A percentile compares a stretch with the other conserved stretches of the same genome.
Conservation (phyloP, 2,329 filamentous ascomycete species). For the Aspergillus udagawae region DNA sequence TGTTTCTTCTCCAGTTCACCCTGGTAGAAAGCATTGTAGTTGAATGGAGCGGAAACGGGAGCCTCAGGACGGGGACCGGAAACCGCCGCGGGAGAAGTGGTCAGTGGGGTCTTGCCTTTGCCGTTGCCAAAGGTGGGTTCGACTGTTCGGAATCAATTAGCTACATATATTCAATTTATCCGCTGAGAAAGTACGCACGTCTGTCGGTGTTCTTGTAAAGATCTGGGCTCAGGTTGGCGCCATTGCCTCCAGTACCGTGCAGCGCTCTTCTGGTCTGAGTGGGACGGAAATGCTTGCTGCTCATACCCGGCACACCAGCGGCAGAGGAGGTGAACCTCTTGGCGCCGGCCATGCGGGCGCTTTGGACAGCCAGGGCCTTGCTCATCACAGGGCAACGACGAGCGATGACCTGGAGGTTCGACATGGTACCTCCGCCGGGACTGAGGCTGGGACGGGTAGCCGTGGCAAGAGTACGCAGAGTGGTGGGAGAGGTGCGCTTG, state of each 20-base stretch:
- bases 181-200: slow-evolving; percentile 34
- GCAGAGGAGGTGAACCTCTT: slow-evolving; percentile 38
- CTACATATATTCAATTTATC: neutral
- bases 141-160: slow-evolving; percentile 8
- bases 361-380: slow-evolving; percentile 88
- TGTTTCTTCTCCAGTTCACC: slow-evolving; percentile 95
- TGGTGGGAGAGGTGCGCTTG: slow-evolving; percentile 87
- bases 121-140: slow-evolving; percentile 22
- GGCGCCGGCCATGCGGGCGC: slow-evolving; percentile 36
- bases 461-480: slow-evolving; percentile 80
- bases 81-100: slow-evolving; percentile 21
- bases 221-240: slow-evolving; percentile 69
- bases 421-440: slow-evolving; percentile 87
- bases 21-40: slow-evolving; percentile 88
- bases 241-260: slow-evolving; percentile 74
- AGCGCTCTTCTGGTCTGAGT: slow-evolving; percentile 64
- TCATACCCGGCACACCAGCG: slow-evolving; percentile 23
- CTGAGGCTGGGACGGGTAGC: slow-evolving; percentile 60
- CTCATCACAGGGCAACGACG: slow-evolving; percentile 98
- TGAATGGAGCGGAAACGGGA: slow-evolving; percentile 60
- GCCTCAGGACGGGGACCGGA: slow-evolving; percentile 47
- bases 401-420: slow-evolving; percentile 90
- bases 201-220: slow-evolving; percentile 48
- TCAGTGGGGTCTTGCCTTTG: slow-evolving; percentile 19
- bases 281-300: slow-evolving; percentile 45